Evolutionary conservation across 805 yeast genomes (phyloP).

Genomic region (Myxozyma neotropica): DNA sequence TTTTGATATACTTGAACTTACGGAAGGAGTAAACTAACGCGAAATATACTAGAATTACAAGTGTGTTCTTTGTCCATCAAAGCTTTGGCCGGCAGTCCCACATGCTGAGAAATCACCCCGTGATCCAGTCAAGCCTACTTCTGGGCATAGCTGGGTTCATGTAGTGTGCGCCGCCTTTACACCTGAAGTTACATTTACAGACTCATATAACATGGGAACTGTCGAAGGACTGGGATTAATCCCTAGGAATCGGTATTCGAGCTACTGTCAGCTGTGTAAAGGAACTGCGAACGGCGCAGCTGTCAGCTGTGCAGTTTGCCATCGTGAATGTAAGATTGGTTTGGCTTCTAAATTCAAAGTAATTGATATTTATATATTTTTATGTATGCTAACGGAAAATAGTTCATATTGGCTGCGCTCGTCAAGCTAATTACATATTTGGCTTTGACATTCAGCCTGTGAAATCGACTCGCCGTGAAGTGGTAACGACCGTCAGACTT

Average conservation of each 20-base stretch:
- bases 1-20: too few relatives aligned
- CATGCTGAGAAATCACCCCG: slow-evolving; percentile 38
- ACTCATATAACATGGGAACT: slow-evolving; percentile 51
- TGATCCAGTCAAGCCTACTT: slow-evolving; percentile 71
- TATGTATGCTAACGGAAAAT: not conserved
- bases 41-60: slow-evolving; percentile 48
- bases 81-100: slow-evolving; percentile 30
- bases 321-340: slow-evolving; percentile 32
- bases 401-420: slow-evolving; percentile 63
- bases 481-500: slow-evolving; percentile 29
- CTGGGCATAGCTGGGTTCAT: slow-evolving; percentile 76
- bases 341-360: not conserved
- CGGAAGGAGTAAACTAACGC: not conserved
- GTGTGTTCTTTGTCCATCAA: slow-evolving; percentile 66
- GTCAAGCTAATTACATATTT: slow-evolving; percentile 48
- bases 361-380: not conserved
- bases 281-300: slow-evolving; percentile 56
- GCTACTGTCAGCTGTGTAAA: slow-evolving; percentile 47
- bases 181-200: slow-evolving; percentile 50
- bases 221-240: slow-evolving; percentile 45
- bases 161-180: slow-evolving; percentile 66
- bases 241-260: slow-evolving; percentile 40
- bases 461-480: slow-evolving; percentile 37
- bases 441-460: slow-evolving; percentile 55
- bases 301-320: slow-evolving; percentile 52